Evolutionary conservation across 352 stramenopile genomes (phyloP), one percentile per base, ranked within the genome.

Genomic region (Pythium aristosporum): DNA sequence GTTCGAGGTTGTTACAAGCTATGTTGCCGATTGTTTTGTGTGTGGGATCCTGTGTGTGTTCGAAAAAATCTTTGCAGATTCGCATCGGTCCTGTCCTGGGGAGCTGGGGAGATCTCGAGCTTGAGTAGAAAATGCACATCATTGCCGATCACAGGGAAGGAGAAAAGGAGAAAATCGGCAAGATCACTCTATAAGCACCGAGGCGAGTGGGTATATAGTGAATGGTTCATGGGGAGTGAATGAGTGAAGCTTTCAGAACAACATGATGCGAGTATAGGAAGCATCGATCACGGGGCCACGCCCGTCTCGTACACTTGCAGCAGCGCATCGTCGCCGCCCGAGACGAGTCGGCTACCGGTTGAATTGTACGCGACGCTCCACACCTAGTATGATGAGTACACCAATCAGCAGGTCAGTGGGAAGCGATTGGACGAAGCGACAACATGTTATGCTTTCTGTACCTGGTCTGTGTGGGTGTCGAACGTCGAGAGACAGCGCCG

Each of bases 331-430:
- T 97, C 90, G 54, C 90, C 90, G 25, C 87, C 90, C 10, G 88
- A 97, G 32, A 97, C 88, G 25, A 97, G 69, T 47, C 89, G 80
- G 36, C 74, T 86, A 47, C 90, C 90, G 47, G 84, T 81, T 8
- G 81, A 79, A 69, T 93, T 96, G 79, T 97, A 97, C 41, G 89
- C 86, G 32, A 97, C 88, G 61, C 88, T 94, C 90, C 90, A 97
- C 25, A 97, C 87, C 82, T 95, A 65, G 25, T 42, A 28, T 37
- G 32, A 43, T 18, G 7, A 30, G 11, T 50, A 50, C 43, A 30
- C 5, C 34, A 39, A 39, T 39, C 8, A 8, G 6, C 10, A 50
- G 43, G n/a, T 25, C n/a, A 25, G 43, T 50, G 16, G 10, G 43
- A 25, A 28, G 20, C 8, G 7, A 23, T 25, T 43, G n/a, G 42